Evolutionary conservation across 2,329 filamentous ascomycete species (phyloP), one percentile per base, ranked within the genome.

Genomic region (Myriosclerotinia curreyana): DNA sequence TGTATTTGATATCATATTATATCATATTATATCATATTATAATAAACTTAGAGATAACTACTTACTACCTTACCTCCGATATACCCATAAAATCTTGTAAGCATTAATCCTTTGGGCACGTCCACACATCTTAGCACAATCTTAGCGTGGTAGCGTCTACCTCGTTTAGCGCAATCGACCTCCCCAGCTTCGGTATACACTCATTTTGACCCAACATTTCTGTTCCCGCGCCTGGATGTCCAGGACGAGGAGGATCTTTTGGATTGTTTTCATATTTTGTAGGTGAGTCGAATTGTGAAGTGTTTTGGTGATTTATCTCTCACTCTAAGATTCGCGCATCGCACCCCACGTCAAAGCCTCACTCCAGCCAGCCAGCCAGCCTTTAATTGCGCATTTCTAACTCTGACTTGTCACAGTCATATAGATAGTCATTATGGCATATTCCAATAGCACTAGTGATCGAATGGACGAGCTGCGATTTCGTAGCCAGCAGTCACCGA

Each of bases 391-490:
- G 60, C 54, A 65, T 48, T 59, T 46, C 48, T 38, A 52, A 64
- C 46, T 61, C 70, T 73, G 68, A 74, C 66, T 22, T 14, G 50
- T 44, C 65, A 46, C 61, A 73, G 70, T 69, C 66, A 66, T 69
- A 66, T 70, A 72, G 64, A 54, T 63, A 69, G 68, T 69, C 76
- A 73, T 68, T 70, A 90, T 90, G 87, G 84, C 86, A 70, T 89
- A 84, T 78, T 84, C 84, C 70, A 82, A 83, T 74, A 82, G 82
- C 74, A 77, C 84, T 74, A 84, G 79, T 74, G 84, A 86, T 73
- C 81, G 83, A 75, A 90, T 91, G 84, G 90, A 94, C 78, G 89
- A 92, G 78, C 81, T 91, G 77, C 88, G 88, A 76, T 93, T 90
- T 78, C 87, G 88, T 71, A 84, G 84, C 74, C 88, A 92, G 77